Evolutionary conservation across 2,329 filamentous ascomycete genomes (phyloP), one percentile per base, ranked within the genome.

Genomic region (Cladosporium sp.): DNA sequence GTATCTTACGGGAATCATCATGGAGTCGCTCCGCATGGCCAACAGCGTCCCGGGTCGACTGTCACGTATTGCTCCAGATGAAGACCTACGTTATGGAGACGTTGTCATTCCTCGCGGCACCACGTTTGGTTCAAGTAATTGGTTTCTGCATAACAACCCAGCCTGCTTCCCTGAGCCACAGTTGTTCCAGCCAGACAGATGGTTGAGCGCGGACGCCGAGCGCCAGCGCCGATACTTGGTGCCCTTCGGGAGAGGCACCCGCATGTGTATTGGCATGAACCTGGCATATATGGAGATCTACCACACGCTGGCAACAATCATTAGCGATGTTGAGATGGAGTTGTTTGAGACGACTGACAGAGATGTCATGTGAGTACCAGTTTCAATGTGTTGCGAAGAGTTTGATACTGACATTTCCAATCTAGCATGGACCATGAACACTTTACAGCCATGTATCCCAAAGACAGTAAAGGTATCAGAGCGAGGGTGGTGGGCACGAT

Each of bases 251-350:
- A 35, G 32, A 50, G 47, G 47, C 6, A 36, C 47, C 24, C 47
- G 47, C 17, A 50, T 50, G 47, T 50, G 47, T 37, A 17, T 50
- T 35, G 47, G 47, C 15, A n/a, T 50, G 47, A 50, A 50, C 51
- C 50, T 74, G 8, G 71, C 71, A 4, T 70, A 70, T 65, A 65
- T 66, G 15, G 71, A 73, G 56, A 56, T 73, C 15, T 67, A 69
- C 20, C 64, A 72, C 8, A 62, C 61, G 3, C 64, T 71, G 19
- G 70, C 66, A 3, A 61, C 66, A n/a, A 61, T 71, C 2, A 62
- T 67, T 13, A 63, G 65, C 5, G 67, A 70, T 36, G 72, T 73
- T 47, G 66, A 71, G 22, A 51, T 73, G 56, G 57, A 62, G n/a
- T 56, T 69, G 4, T 64, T 61, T 40, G 60, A 64, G 51, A 66